A percentile compares a stretch with the other conserved stretches of the same genome.
These are phyloP conservation scores for Colletotrichum euphorbiae DNA, from an alignment of 2,329 filamentous ascomycete species.

Conservation along the genomic window DNA sequence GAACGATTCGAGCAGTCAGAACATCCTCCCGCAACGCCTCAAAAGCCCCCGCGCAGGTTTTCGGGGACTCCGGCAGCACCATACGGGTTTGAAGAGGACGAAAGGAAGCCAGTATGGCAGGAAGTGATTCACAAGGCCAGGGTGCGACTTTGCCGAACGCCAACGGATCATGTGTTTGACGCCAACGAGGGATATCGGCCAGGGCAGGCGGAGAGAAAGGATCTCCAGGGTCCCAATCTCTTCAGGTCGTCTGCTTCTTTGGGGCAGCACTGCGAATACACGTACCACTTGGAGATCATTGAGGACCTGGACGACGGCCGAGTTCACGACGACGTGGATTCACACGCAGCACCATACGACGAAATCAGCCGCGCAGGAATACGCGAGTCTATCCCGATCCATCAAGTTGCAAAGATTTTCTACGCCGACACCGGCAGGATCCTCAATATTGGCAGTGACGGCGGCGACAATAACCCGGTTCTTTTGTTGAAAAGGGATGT, in stretches of 20 bases:
- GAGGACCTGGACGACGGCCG: slow-evolving; percentile 79
- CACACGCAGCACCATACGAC: slow-evolving; percentile 51
- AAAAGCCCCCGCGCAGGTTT: background rate
- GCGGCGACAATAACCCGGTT: slow-evolving; percentile 78
- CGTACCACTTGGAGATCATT: slow-evolving; percentile 83
- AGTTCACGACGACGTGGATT: slow-evolving; percentile 57
- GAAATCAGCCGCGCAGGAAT: slow-evolving; percentile 59
- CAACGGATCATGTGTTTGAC: slow-evolving; percentile 62
- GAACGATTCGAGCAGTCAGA: background rate
- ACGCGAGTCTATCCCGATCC: slow-evolving; percentile 64
- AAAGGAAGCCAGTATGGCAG: slow-evolving; percentile 84
- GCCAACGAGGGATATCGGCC: slow-evolving; percentile 48
- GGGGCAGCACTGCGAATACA: slow-evolving; percentile 61
- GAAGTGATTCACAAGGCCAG: slow-evolving; percentile 95
- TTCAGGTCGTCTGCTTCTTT: slow-evolving; percentile 43
- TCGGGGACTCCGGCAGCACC: slow-evolving; percentile 49
- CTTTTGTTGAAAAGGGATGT: slow-evolving; percentile 79
- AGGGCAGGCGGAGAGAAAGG: background rate
- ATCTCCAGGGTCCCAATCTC: background rate
- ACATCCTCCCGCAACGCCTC: background rate
- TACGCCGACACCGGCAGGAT: slow-evolving; percentile 93
- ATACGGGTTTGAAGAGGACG: slow-evolving; percentile 63
- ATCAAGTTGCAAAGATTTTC: slow-evolving; percentile 86
- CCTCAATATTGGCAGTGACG: slow-evolving; percentile 75
- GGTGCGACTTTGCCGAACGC: slow-evolving; percentile 81